phyloP scores from a whole-genome alignment of 768 basidiomycete genomes.

The Russula dissimulans region DNA sequence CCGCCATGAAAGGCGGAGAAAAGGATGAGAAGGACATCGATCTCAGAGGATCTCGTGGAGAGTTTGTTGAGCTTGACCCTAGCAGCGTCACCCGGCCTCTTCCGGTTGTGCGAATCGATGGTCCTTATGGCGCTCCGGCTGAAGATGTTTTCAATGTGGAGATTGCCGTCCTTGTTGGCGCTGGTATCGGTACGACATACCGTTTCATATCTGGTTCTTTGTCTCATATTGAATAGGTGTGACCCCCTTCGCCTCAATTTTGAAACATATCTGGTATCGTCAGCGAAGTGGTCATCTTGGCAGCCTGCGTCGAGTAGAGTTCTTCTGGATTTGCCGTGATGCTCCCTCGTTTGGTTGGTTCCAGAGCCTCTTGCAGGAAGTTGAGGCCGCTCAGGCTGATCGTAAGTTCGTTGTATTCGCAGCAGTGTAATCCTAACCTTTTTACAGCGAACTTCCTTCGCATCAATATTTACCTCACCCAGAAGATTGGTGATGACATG shows the following conservation, averaged over 20 bases:
- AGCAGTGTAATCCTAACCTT: neutral
- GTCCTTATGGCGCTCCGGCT: conserved; percentile 88
- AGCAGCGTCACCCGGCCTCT: conserved; percentile 40
- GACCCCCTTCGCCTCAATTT: conserved; percentile 89
- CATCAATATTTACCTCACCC: conserved; percentile 86
- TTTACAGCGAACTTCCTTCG: conserved; percentile 76
- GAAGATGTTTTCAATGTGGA: conserved; percentile 83
- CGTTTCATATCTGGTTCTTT: neutral
- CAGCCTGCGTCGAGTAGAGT: conserved; percentile 79
- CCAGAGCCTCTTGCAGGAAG: conserved; percentile 77
- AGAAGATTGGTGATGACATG: conserved; percentile 80
- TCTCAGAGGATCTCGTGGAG: conserved; percentile 46
- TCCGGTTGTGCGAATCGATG: conserved; percentile 72
- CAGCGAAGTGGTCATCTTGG: conserved; percentile 72
- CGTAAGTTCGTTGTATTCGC: conserved; percentile 44
- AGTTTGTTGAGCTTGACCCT: conserved; percentile 73
- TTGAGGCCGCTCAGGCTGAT: conserved; percentile 83
- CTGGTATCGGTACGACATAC: conserved; percentile 67
- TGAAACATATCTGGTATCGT: conserved; percentile 94
- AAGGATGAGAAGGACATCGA: conserved; percentile 39
- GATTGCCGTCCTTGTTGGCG: conserved; percentile 86
- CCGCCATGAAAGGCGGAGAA: conserved; percentile 68
- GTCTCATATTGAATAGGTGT: conserved; percentile 43
- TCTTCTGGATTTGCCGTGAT: conserved; percentile 91
- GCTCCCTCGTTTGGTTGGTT: conserved; percentile 99